A percentile compares a stretch with the other conserved stretches of the same genome.
These are phyloP conservation scores for Aspergillus alliaceus DNA, from an alignment of 2,329 filamentous ascomycete species.

Conservation along the genomic window DNA sequence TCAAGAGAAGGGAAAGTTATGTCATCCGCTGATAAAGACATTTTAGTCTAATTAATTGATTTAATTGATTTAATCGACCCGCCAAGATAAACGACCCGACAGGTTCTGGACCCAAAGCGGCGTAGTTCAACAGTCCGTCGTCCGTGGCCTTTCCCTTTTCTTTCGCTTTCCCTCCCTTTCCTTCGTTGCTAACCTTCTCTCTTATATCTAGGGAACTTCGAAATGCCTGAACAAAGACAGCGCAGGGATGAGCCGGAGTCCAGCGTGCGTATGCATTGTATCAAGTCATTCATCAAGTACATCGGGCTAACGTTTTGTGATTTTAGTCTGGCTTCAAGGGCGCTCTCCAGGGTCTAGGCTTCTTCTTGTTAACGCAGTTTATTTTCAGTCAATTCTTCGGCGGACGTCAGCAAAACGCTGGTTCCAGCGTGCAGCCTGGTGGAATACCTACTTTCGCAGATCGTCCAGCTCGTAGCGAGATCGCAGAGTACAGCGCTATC, in stretches of 20 bases:
- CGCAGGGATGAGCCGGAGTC: slow-evolving; percentile 35
- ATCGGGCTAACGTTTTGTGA: slow-evolving; percentile 20
- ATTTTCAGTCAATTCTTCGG: slow-evolving; percentile 57
- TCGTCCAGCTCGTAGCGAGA: slow-evolving; percentile 54
- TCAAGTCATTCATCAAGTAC: neutral
- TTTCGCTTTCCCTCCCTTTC: neutral
- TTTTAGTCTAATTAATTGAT: neutral
- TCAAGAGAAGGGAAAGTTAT: neutral
- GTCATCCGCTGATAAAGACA: neutral
- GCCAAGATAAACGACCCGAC: slow-evolving; percentile 5
- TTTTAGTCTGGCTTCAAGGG: slow-evolving; percentile 44
- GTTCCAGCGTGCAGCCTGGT: slow-evolving; percentile 21
- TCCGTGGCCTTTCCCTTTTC: slow-evolving; percentile 17
- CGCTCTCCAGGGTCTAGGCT: slow-evolving; percentile 55
- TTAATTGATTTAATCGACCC: neutral
- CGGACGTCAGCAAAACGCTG: slow-evolving; percentile 30
- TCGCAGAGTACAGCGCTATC: slow-evolving; percentile 47
- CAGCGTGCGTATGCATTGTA: slow-evolving; percentile 25
- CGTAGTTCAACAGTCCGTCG: slow-evolving; percentile 7
- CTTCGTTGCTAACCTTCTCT: neutral
- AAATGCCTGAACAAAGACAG: slow-evolving; percentile 43
- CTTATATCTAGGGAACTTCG: no score
- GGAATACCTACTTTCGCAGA: slow-evolving; percentile 64
- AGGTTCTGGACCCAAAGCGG: slow-evolving; percentile 8
- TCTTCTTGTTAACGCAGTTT: slow-evolving; percentile 61